Conservation (phyloP, 73 alveolate species). For the Paramecium bursaria region DNA sequence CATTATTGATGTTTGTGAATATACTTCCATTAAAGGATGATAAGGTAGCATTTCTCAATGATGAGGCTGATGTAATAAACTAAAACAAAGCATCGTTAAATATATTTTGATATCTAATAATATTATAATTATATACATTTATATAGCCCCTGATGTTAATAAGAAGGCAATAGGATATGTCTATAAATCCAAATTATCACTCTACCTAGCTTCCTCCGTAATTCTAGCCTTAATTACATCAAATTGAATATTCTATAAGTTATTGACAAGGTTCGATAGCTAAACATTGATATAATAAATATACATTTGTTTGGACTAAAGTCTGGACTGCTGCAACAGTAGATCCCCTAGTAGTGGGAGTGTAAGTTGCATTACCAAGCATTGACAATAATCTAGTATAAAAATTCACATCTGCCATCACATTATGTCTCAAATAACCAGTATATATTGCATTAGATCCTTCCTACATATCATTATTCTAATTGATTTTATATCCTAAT, state of each 20-base stretch:
- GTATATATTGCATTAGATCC: conserved; percentile 62
- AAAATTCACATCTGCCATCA: conserved; percentile 69
- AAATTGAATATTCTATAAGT: conserved; percentile 3
- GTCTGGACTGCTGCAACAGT: neutral
- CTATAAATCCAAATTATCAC: neutral
- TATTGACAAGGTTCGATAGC: conserved; percentile 29
- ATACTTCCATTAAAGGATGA: conserved; percentile 23
- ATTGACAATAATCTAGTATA: conserved; percentile 64
- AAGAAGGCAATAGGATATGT: conserved; percentile 10
- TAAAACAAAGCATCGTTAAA: conserved; percentile 51
- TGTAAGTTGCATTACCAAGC: conserved; percentile 54
- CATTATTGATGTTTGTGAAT: conserved; percentile 5
- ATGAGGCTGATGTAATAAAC: conserved; percentile 51
- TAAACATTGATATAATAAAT: neutral
- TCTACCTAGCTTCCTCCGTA: conserved; percentile 40
- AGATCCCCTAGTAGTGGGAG: neutral
- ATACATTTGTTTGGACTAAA: conserved; percentile 28
- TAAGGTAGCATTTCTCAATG: conserved; percentile 22
- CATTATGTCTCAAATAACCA: conserved; percentile 56
- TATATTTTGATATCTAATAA: conserved; percentile 3
- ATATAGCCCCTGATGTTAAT: conserved; percentile 9
- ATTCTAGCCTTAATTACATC: conserved; percentile 56
- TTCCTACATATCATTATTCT: conserved; percentile 61
- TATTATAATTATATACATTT: neutral
- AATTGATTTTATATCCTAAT: conserved; percentile 58